Evolutionary conservation across 1,284 basidiomycete species (phyloP).

Genomic region (Takashimella koratensis): DNA sequence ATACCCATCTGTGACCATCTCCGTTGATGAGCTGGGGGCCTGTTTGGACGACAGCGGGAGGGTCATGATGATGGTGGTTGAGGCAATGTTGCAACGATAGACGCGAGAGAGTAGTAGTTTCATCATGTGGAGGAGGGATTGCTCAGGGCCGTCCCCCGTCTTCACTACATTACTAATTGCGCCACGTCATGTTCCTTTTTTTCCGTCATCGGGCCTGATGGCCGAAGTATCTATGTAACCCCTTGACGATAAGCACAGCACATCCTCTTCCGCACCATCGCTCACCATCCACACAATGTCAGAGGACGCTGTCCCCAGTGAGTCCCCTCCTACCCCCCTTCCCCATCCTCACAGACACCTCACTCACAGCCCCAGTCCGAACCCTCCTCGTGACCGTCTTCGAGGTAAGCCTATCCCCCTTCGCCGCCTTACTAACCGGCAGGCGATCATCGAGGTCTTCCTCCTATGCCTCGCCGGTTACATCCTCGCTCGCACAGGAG

Average conservation of each 20-base stretch:
- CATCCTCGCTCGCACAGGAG: constrained; percentile 69
- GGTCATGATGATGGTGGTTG: too few species aligned
- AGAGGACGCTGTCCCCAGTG: constrained; percentile 10
- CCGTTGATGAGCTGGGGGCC: too few species aligned
- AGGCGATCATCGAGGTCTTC: constrained; percentile 89
- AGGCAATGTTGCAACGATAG: too few species aligned
- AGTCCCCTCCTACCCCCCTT: neutral
- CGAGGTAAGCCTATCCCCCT: constrained; percentile 49
- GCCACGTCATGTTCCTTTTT: too few species aligned
- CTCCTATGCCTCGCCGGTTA: constrained; percentile 82
- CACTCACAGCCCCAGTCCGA: constrained; percentile 8
- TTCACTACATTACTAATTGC: too few species aligned
- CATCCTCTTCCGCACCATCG: neutral
- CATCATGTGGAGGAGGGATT: too few species aligned
- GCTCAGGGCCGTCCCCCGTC: too few species aligned
- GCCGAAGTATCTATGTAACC: too few species aligned
- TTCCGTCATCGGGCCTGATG: too few species aligned
- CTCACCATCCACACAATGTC: neutral
- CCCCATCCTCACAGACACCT: neutral
- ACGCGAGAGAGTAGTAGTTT: too few species aligned
- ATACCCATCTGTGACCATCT: constrained; percentile 34
- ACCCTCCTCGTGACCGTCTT: constrained; percentile 53
- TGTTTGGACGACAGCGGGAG: too few species aligned
- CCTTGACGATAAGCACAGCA: too few species aligned
- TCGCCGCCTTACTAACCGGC: neutral